These are phyloP conservation scores for Naganishia sp. DNA, from an alignment of 1,284 basidiomycete genomes.

Conservation along the genomic window DNA sequence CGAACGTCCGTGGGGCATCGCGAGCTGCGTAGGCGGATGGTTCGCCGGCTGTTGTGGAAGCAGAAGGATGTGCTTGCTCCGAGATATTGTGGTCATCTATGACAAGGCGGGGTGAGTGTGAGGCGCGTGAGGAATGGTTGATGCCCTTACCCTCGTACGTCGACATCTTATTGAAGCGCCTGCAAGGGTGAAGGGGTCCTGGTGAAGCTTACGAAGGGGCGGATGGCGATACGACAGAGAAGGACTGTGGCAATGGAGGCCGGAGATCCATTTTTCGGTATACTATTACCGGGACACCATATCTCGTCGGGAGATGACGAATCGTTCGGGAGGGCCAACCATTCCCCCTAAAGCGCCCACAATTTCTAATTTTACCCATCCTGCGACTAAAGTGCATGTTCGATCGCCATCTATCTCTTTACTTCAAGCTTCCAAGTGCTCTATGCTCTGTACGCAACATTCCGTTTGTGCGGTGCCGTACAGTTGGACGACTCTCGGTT, in stretches of 20 bases:
- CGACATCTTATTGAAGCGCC: slow-evolving; percentile 1
- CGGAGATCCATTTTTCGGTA: too few species aligned
- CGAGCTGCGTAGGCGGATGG: slow-evolving; percentile 25
- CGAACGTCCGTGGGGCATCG: slow-evolving; percentile 20
- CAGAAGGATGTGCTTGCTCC: not conserved
- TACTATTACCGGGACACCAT: too few species aligned
- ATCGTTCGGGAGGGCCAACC: not conserved
- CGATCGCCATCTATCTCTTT: slow-evolving; percentile 11
- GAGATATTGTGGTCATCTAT: slow-evolving; percentile 29
- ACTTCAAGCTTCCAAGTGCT: not conserved
- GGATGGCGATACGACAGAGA: too few species aligned
- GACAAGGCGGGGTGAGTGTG: not conserved
- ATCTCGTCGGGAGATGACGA: not conserved
- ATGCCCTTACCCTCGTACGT: slow-evolving; percentile 16
- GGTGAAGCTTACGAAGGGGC: too few species aligned
- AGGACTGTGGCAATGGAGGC: too few species aligned
- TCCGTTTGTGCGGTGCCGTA: not conserved
- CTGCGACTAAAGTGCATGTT: not conserved
- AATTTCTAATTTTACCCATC: not conserved
- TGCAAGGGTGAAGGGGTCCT: too few species aligned
- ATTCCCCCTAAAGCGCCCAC: not conserved
- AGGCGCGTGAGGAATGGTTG: not conserved
- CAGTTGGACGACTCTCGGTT: not conserved
- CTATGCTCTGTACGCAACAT: not conserved
- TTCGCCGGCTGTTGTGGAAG: slow-evolving; percentile 2